Base-by-base conservation (phyloP, 306 rosid genomes). In the Luffa aegyptiaca region DNA sequence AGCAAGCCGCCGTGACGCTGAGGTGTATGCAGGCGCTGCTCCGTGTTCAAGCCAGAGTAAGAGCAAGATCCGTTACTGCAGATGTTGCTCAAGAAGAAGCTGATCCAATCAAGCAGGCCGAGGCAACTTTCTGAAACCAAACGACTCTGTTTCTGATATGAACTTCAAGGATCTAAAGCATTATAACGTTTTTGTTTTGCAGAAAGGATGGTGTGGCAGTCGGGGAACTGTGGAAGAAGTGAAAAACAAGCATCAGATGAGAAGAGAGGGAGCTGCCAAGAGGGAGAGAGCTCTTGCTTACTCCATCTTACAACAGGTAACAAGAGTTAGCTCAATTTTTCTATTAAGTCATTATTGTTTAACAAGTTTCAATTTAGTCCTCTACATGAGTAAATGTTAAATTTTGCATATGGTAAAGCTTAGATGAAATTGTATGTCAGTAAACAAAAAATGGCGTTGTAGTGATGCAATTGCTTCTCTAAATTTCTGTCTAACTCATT, bases 21-120 rank as follows among this genome's bases (percentile, higher is more conserved):
- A 89, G 92, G 82, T 95, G 98, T 76, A 92, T 92, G 98, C 97
- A 94, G 81, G 97, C 98, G 61, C 97, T 95, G 20, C 97, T 92
- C 76, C 86, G 91, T 78, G 97, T 90, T 86, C 96, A 95, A 82
- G 85, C 94, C 21, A 84, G 86, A 46, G 87, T 87, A 21, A 86
- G 89, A 79, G 93, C 95, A 31, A 86, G 80, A 83, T 82, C 82
- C 80, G 93, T 62, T 48, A 86, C 88, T 18, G 79, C 86, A 82
- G 86, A 80, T 20, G 85, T 80, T 7, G 84, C 11, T 52, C 78
- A 81, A 82, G 77, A 84, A 75, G 85, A 84, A 75, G 72, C 57
- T 74, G 93, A 90, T 87, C 91, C 91, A 18, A 31, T 88, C 48
- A 84, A 88, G 86, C 88, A 87, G 80, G 89, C 95, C 36, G 97